phyloP scores from a whole-genome alignment of 805 yeast genomes.

The Wickerhamiella occidentalis region DNA sequence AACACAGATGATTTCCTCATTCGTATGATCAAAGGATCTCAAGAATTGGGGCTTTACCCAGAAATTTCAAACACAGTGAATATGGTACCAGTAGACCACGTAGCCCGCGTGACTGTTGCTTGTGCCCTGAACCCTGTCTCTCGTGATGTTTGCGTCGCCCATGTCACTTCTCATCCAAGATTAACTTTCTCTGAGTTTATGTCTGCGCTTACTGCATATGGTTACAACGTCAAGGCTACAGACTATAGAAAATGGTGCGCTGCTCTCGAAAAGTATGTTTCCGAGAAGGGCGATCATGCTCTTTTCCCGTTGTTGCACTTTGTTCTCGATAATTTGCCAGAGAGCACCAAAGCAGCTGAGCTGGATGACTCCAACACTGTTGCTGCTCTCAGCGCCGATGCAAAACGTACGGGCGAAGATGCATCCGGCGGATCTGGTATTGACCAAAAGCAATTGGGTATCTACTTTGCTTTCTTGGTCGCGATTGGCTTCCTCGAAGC shows the following conservation, averaged over 20 bases:
- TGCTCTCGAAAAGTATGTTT: constrained; percentile 62
- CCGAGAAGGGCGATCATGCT: constrained; percentile 69
- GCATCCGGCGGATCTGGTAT: constrained; percentile 64
- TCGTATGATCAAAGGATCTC: constrained; percentile 89
- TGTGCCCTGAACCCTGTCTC: constrained; percentile 67
- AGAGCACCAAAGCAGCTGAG: constrained; percentile 88
- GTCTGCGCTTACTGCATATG: constrained; percentile 51
- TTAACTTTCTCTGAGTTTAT: constrained; percentile 66
- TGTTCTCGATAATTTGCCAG: constrained; percentile 85
- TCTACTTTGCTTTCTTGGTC: constrained; percentile 68
- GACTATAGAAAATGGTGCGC: constrained; percentile 73
- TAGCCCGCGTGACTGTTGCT: constrained; percentile 81
- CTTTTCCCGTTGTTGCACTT: constrained; percentile 87
- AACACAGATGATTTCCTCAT: constrained; percentile 94
- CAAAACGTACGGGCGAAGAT: constrained; percentile 53
- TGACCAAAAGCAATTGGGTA: constrained; percentile 50
- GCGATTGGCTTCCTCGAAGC: constrained; percentile 67
- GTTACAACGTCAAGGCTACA: constrained; percentile 50
- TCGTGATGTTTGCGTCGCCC: constrained; percentile 56
- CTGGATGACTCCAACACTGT: constrained; percentile 77
- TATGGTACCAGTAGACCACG: constrained; percentile 97
- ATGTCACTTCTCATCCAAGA: constrained; percentile 97
- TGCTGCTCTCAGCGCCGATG: constrained; percentile 52
- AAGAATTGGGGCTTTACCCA: constrained; percentile 76
- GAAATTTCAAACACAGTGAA: constrained; percentile 78